Percentiles rank a stretch among this genome's conserved stretches.
phyloP scores from a whole-genome alignment of 768 basidiomycete genomes.

The Hortiboletus campestris region DNA sequence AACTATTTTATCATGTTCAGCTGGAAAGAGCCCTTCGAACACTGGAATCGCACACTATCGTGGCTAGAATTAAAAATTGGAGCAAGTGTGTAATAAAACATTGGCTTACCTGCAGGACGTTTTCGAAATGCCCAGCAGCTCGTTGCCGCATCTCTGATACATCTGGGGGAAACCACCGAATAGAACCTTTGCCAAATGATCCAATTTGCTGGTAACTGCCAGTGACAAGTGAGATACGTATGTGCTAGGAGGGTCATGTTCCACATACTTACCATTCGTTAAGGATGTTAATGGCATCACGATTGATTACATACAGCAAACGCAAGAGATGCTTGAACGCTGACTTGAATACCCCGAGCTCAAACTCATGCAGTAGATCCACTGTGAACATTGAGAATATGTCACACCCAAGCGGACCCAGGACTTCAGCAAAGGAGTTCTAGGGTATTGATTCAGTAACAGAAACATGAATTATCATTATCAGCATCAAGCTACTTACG shows the following conservation, averaged over 20 bases:
- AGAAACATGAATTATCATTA: too few species aligned
- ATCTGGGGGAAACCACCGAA: conserved; percentile 36
- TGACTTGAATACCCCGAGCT: conserved; percentile 39
- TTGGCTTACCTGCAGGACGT: conserved; percentile 11
- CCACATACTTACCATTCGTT: conserved; percentile 21
- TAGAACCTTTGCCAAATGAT: conserved; percentile 27
- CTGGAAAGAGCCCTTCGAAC: conserved; percentile 38
- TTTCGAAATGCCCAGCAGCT: conserved; percentile 8
- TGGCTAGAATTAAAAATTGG: too few species aligned
- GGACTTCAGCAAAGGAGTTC: background rate
- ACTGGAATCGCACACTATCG: conserved; percentile 32
- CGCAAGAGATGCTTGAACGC: conserved; percentile 37
- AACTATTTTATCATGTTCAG: conserved; percentile 20
- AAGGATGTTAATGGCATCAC: conserved; percentile 14
- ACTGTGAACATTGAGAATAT: background rate
- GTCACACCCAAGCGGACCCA: background rate
- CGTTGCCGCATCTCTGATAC: conserved; percentile 38
- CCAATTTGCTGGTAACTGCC: too few species aligned
- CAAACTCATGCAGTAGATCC: conserved; percentile 43
- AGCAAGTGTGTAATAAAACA: too few species aligned
- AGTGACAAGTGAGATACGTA: too few species aligned
- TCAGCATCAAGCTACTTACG: background rate
- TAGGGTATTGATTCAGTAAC: conserved; percentile 24
- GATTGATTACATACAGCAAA: conserved; percentile 23
- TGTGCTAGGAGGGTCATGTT: too few species aligned